Base-by-base conservation (phyloP, 2,329 filamentous ascomycete genomes). In the Emydomyces testavorans region DNA sequence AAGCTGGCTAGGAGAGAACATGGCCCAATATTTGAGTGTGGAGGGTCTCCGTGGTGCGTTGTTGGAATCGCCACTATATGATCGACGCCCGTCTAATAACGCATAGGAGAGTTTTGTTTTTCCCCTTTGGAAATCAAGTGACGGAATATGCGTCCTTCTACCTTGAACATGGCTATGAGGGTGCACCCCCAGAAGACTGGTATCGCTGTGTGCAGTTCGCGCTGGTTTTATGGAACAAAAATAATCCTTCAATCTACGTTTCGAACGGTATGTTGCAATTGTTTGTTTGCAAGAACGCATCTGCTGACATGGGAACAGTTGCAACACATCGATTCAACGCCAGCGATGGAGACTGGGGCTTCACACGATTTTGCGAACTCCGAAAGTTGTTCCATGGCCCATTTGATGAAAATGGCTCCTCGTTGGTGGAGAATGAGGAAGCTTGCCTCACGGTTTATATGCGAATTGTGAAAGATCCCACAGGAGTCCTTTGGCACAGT, bases 261-360 rank as follows among this genome's bases (percentile, higher is more conserved):
- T 75, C 75, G 43, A 84, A 94, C 58, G 81, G 87, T 71, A 77
- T 73, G 58, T n/a, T 6, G 26, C 29, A 20, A 43, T 16, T 24
- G 8, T 1, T 34, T 21, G 6, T n/a, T 26, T 45, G 18, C 28
- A 41, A 45, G 38, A 50, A 16, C 11, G 26, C 7, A 10, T 51
- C 31, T 50, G 46, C 55, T 52, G 20, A 53, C 29, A 20, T n/a
- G 10, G 23, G 48, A n/a, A 35, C 53, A 73, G 75, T 74, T 36
- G 92, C 92, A n/a, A 87, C 89, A 57, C 92, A 98, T 63, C 83
- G 92, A 50, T 98, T 96, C 66, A 96, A 88, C 3, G 85, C 85
- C 54, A 92, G 96, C 36, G 92, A 98, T 66, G 88, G 87, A 20
- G 92, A 98, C 60, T 98, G 92, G 92, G 92, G 92, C 1, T 98